Base-by-base conservation (phyloP, 2,329 filamentous ascomycete genomes). In the Penicillium sp. region DNA sequence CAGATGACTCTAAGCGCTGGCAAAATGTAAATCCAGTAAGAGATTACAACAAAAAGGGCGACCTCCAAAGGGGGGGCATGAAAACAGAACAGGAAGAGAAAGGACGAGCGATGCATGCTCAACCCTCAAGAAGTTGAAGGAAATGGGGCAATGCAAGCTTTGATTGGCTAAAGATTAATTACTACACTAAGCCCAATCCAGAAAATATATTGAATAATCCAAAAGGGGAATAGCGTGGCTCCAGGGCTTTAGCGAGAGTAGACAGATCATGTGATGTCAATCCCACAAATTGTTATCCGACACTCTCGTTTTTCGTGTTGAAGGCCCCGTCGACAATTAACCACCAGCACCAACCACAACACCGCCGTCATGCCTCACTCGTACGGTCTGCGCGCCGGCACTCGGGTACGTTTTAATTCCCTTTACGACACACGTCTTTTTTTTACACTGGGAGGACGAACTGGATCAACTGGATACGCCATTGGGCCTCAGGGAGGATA, bases 361-460 rank as follows among this genome's bases (percentile, higher is more conserved):
- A 75, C 68, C 72, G 77, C 75, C 80, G 81, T 78, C 73, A 88
- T 88, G 85, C 84, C 84, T 87, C 85, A 90, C 80, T 81, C 87
- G 69, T 83, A 84, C 77, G 87, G 87, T 88, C 83, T 90, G 72
- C 83, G 87, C 75, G 80, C 85, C 72, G 87, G 87, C 76, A 91
- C 87, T 76, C 85, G 87, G 76, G 83, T 86, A 82, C 64, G 83
- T 83, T 65, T 51, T 43, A 33, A 49, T 46, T 34, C 48, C 39
- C 38, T 28, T 44, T 22, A 46, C 47, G 52, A 51, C 21, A 41
- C 38, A 39, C 45, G 32, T 49, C 33, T 45, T 38, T 39, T 51
- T 37, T 33, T 22, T 13, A 43, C 17, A 53, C 21, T 38, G 24
- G 40, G 37, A 49, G 39, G 24, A 42, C 19, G 24, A 41, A 15